Base-by-base conservation (phyloP, 2,329 filamentous ascomycete species). In the Penicillium sp. region DNA sequence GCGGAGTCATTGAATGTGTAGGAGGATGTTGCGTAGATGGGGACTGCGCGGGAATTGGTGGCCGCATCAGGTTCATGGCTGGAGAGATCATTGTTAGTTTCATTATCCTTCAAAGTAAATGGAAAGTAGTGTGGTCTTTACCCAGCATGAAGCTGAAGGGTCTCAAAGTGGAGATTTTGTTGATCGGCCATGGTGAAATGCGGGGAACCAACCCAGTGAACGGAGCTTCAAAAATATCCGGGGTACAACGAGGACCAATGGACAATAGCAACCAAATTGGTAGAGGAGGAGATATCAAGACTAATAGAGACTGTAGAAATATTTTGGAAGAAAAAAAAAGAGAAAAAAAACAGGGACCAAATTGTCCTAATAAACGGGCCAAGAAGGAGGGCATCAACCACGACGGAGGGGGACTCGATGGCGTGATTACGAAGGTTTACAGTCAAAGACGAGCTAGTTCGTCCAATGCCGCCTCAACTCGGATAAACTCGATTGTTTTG, bases 1-100 rank as follows among this genome's bases (percentile, higher is more conserved):
- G 93, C 94, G 56, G 92, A 97, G 82, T 98, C 92, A 86, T 98
- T 90, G 86, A 99, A 99, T 57, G 88, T 88, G 80, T 84, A 99
- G 73, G 92, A 97, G n/a, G 90, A 94, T 5, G 93, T 93, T 15
- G 94, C 93, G 77, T 98, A 98, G 76, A 99, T 98, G 58, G 95
- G 95, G 9, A 97, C 93, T 51, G 94, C 95, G 72, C 95, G 88
- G 28, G 95, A 86, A 63, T 96, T 94, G 65, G 94, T 97, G 2
- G 88, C 78, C 28, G 91, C 81, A 76, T 98, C 95, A 26, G 91
- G 88, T 72, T 88, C 84, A 70, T 96, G 91, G 65, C 92, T 96
- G 64, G 22, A 50, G 47, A 45, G 28, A 50, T n/a, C 2, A 19
- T 3, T 15, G 51, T 44, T 24, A 42, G 35, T 55, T 30, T 13